Conservation (phyloP, 2,329 filamentous ascomycete species). For the Colletotrichum neosansevieriae region DNA sequence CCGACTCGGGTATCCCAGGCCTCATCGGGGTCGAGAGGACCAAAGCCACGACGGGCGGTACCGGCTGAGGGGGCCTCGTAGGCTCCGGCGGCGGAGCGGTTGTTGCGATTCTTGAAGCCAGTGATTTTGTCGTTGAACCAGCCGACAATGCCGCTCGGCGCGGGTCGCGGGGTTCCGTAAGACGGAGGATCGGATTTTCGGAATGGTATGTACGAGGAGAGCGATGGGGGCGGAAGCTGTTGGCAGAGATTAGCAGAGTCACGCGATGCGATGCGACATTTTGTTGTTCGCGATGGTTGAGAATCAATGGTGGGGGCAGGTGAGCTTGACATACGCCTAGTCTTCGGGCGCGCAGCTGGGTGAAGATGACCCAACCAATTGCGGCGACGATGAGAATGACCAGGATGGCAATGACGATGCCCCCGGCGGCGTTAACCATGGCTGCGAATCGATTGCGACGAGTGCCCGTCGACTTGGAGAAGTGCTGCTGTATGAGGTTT, state of each 20-base stretch:
- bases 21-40: constrained; percentile 82
- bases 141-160: constrained; percentile 73
- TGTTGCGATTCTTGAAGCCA: constrained; percentile 73
- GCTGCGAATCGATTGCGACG: constrained; percentile 42
- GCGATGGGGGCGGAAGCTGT: constrained; percentile 76
- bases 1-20: constrained; percentile 88
- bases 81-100: constrained; percentile 75
- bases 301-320: constrained; percentile 4
- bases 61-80: constrained; percentile 70
- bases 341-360: constrained; percentile 77
- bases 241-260: constrained; percentile 8
- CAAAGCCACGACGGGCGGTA: constrained; percentile 68
- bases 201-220: constrained; percentile 80
- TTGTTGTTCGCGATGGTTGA: background rate
- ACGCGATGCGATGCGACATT: background rate
- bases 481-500: constrained; percentile 25
- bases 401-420: constrained; percentile 80
- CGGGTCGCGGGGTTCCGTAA: constrained; percentile 65
- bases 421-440: constrained; percentile 71
- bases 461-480: constrained; percentile 23
- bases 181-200: constrained; percentile 57
- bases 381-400: constrained; percentile 69
- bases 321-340: constrained; percentile 68
- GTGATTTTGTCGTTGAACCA: constrained; percentile 79
- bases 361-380: constrained; percentile 77